Percentiles rank a stretch among this genome's conserved stretches.
Evolutionary conservation across 1,139 yeast species (phyloP).

Genomic region (Keqinozyma sinolaborantium): DNA sequence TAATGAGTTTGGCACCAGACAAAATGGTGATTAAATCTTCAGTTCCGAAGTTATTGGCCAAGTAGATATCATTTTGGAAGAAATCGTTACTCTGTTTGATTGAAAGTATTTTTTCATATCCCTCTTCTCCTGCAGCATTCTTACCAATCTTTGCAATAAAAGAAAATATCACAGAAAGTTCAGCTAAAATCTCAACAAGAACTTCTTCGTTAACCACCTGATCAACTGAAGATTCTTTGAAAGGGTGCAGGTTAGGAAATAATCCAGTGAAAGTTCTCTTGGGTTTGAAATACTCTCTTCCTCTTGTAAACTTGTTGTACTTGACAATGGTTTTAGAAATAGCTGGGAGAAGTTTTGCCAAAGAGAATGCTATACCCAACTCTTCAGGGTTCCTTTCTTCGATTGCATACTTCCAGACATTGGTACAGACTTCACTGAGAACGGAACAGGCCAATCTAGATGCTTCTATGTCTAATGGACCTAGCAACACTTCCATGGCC

Average conservation of each 20-base stretch:
- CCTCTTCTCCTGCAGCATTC: slow-evolving; percentile 43
- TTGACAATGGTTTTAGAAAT: slow-evolving; percentile 49
- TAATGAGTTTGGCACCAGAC: slow-evolving; percentile 55
- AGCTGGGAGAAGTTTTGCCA: slow-evolving; percentile 50
- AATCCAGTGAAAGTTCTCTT: slow-evolving; percentile 63
- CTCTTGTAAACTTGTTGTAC: slow-evolving; percentile 52
- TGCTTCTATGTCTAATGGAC: slow-evolving; percentile 54
- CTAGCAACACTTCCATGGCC: slow-evolving; percentile 58
- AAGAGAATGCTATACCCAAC: slow-evolving; percentile 37
- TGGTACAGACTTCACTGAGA: slow-evolving; percentile 45
- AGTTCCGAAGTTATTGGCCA: slow-evolving; percentile 30
- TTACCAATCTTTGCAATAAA: slow-evolving; percentile 54
- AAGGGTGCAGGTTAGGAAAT: slow-evolving; percentile 70
- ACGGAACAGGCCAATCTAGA: slow-evolving; percentile 62
- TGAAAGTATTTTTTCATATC: slow-evolving; percentile 28
- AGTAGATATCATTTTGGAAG: slow-evolving; percentile 29
- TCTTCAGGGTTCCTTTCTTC: slow-evolving; percentile 18
- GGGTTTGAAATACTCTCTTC: slow-evolving; percentile 49
- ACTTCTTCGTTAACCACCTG: slow-evolving; percentile 70
- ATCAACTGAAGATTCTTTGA: slow-evolving; percentile 64
- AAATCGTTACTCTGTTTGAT: slow-evolving; percentile 26
- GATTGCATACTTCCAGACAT: slow-evolving; percentile 30
- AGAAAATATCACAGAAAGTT: slow-evolving; percentile 58
- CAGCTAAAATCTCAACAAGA: slow-evolving; percentile 71
- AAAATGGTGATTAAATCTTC: slow-evolving; percentile 46